These are phyloP conservation scores for Pleurotus cornucopiae DNA, from an alignment of 768 basidiomycete genomes.

Conservation along the genomic window DNA sequence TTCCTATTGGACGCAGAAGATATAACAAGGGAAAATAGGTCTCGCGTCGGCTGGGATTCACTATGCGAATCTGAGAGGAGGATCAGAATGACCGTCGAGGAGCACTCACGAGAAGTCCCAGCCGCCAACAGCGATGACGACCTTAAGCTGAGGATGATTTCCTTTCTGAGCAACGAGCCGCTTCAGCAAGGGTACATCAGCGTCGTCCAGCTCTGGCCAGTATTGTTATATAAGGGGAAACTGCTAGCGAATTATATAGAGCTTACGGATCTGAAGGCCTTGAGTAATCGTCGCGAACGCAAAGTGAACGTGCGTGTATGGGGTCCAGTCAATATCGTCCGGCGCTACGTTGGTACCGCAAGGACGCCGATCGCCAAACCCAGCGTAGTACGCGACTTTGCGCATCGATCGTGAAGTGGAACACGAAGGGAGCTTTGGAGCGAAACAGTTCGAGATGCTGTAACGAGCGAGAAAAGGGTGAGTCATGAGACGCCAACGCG, in stretches of 20 bases:
- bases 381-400: constrained; percentile 19
- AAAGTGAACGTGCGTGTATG: constrained; percentile 13
- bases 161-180: constrained; percentile 11
- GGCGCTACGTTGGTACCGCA: constrained; percentile 10
- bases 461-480: background rate
- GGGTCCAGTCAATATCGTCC: constrained; percentile 13
- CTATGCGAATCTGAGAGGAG: background rate
- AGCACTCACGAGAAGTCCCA: constrained; percentile 15
- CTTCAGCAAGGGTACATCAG: constrained; percentile 10
- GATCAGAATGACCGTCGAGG: background rate
- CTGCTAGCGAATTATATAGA: background rate
- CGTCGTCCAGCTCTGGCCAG: constrained; percentile 9
- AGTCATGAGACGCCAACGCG: background rate
- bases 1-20: constrained; percentile 8
- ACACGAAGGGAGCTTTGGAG: constrained; percentile 11
- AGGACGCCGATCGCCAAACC: constrained; percentile 14
- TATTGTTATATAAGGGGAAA: background rate
- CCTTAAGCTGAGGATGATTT: constrained; percentile 10
- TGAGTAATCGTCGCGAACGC: constrained; percentile 18
- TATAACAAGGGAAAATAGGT: constrained; percentile 16
- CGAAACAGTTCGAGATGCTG: constrained; percentile 12
- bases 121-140: constrained; percentile 18
- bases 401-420: constrained; percentile 1
- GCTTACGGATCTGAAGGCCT: constrained; percentile 2
- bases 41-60: constrained; percentile 8